Evolutionary conservation across 352 stramenopile genomes (phyloP).

Genomic region (Globisporangium okanoganense): DNA sequence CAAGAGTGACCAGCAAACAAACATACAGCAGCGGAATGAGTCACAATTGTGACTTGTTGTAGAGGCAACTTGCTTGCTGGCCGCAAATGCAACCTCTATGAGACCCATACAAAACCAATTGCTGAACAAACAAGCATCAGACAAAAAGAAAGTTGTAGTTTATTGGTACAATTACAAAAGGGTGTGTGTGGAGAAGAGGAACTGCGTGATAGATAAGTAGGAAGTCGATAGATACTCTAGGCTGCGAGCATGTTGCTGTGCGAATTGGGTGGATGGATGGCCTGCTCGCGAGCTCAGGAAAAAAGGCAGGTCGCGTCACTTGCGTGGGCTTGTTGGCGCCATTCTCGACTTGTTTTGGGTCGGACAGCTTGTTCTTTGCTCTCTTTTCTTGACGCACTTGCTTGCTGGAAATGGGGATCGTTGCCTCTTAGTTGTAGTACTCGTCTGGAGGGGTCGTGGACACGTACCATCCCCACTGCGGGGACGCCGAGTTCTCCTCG

Average conservation of each 20-base stretch:
- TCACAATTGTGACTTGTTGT: neutral
- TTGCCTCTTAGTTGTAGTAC: constrained; percentile 41
- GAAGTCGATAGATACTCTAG: constrained; percentile 8
- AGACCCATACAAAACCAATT: too few relatives aligned
- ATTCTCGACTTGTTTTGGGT: neutral
- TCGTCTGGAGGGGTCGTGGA: constrained; percentile 76
- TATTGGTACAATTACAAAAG: constrained; percentile 9
- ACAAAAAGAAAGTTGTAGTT: neutral
- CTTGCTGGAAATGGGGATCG: neutral
- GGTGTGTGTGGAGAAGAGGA: neutral
- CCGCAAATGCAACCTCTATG: too few relatives aligned
- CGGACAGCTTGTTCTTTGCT: neutral
- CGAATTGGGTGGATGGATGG: neutral
- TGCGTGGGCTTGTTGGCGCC: neutral
- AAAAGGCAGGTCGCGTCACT: neutral
- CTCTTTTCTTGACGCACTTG: neutral
- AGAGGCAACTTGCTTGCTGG: neutral
- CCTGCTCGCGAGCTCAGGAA: neutral
- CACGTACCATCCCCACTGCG: constrained; percentile 82
- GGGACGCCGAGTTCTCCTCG: constrained; percentile 43
- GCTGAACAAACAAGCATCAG: neutral
- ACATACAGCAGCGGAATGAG: neutral
- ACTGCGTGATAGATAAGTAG: constrained; percentile 9
- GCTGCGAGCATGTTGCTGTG: neutral
- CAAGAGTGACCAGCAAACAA: neutral